A percentile compares a stretch with the other conserved stretches of the same genome.
phyloP scores from a whole-genome alignment of 345 rosid genomes.

The Raphanus sativus region DNA sequence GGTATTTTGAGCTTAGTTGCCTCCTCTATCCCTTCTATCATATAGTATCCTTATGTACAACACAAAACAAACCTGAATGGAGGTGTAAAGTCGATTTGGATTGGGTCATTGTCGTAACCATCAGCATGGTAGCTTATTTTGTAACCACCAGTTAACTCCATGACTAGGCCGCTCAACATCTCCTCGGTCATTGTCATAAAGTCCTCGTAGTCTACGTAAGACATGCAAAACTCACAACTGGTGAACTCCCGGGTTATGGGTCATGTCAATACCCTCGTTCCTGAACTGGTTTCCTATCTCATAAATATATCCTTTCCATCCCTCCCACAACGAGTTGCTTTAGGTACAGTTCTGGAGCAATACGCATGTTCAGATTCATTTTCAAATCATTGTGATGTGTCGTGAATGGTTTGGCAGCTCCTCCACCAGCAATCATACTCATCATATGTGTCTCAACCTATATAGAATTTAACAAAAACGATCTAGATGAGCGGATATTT shows the following conservation, averaged over 20 bases:
- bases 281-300: constrained; percentile 97
- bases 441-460: constrained; percentile 98
- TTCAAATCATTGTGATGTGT: constrained; percentile 93
- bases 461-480: neutral
- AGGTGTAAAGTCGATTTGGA: constrained; percentile 92
- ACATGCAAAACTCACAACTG: constrained; percentile 97
- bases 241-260: constrained; percentile 99
- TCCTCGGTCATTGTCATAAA: constrained; percentile 84
- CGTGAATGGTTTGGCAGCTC: constrained; percentile 92
- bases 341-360: constrained; percentile 46
- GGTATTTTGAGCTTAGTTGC: too few species aligned
- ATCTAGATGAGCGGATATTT: constrained; percentile 30
- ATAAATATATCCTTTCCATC: constrained; percentile 63
- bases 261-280: constrained; percentile 95
- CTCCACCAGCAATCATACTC: constrained; percentile 99
- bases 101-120: constrained; percentile 82
- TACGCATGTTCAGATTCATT: constrained; percentile 87
- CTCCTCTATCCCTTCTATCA: too few species aligned
- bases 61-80: constrained; percentile 69
- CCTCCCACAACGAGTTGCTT: constrained; percentile 96
- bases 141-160: constrained; percentile 85
- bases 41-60: too few species aligned
- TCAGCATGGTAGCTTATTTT: constrained; percentile 83
- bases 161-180: constrained; percentile 93
- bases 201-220: constrained; percentile 80